These are phyloP conservation scores for Talaromyces trachyspermus DNA, from an alignment of 495 filamentous ascomycete genomes.

Conservation along the genomic window DNA sequence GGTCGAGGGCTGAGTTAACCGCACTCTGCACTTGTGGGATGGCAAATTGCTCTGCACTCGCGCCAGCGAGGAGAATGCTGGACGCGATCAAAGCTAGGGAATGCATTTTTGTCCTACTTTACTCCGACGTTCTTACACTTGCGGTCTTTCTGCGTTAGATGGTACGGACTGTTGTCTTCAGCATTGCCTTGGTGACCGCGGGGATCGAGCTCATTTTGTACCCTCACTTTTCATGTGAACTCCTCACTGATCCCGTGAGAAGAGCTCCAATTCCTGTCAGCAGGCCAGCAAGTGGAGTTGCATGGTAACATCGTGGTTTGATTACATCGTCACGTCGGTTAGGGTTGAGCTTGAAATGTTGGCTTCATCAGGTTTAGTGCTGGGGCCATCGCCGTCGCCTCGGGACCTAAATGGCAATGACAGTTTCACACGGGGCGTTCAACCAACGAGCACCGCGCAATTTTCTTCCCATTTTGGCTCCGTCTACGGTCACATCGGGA, in stretches of 20 bases:
- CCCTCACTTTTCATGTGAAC: not conserved
- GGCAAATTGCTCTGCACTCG: constrained; percentile 16
- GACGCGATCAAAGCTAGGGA: not conserved
- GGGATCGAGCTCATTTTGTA: not conserved
- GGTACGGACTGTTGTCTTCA: no score
- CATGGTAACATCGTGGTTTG: constrained; percentile 3
- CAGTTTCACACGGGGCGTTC: no score
- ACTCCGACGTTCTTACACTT: no score
- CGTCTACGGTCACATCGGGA: not conserved
- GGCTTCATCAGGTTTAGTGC: not conserved
- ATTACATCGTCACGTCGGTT: no score
- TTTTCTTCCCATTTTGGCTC: no score
- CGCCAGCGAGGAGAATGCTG: constrained; percentile 14
- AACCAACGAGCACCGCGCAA: no score
- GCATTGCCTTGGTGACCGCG: no score
- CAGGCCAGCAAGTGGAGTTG: not conserved
- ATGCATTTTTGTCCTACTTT: not conserved
- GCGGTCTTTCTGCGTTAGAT: no score
- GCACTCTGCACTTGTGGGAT: constrained; percentile 16
- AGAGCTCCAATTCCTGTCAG: not conserved
- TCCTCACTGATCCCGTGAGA: not conserved
- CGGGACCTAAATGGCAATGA: no score
- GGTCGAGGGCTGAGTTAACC: constrained; percentile 14
- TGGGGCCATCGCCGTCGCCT: no score
- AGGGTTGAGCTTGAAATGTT: no score